Base-by-base conservation (phyloP, 73 alveolate species). In the Paramecium bursaria region DNA sequence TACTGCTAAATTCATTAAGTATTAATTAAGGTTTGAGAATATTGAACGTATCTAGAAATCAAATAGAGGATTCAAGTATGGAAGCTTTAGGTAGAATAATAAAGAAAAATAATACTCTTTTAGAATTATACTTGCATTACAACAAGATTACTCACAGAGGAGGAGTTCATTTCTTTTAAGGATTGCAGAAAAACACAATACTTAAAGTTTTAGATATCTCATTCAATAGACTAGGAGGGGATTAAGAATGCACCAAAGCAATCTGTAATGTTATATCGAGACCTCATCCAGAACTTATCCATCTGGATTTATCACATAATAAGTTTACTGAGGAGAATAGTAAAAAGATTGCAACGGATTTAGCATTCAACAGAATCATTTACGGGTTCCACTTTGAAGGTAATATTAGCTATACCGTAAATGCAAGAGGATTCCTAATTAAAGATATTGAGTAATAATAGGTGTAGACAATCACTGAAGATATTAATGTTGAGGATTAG, bases 321-420 rank as follows among this genome's bases (percentile, higher is more conserved):
- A 46, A 79, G 42, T 50, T 79, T 47, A 79, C 51, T 48, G 75
- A 42, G 3, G 23, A 4, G 26, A 82, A 50, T 42, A 19, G 85
- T 21, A 1, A 30, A 9, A 31, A 53, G 25, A 79, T 79, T 3
- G 39, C 89, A 22, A 27, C 33, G 30, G 85, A 61, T 9, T 73
- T 79, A 21, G 76, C 46, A 42, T 53, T 53, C 23, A 79, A 79
- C 54, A 53, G 46, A 11, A 52, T 73, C 17, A 52, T 79, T 0
- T 27, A 50, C 39, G 89, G 89, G n/a, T 79, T 79, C 19, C 89
- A 79, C 55, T 79, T 53, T 79, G 76, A 79, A 22, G 89, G 89
- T 25, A 79, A 79, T 55, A 21, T 22, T 26, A 73, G 51, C 25
- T 79, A 52, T 67, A 11, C 26, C 21, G 39, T 79, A 1, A 73